Evolutionary conservation across 2,329 filamentous ascomycete species (phyloP).

Genomic region (Exophiala sp.): DNA sequence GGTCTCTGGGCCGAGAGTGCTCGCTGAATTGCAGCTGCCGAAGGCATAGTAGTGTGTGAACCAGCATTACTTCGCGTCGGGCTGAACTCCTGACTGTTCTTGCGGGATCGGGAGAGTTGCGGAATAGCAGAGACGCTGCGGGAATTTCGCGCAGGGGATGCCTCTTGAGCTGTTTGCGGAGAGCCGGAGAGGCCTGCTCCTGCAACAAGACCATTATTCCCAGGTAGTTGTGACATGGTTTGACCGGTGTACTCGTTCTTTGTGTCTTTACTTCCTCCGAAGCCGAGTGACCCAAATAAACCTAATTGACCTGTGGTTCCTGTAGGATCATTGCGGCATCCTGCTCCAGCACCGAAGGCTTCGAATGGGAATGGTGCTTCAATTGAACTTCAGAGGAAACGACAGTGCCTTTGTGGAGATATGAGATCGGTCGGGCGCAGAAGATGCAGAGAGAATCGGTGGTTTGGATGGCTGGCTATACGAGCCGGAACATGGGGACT

Average conservation of each 20-base stretch:
- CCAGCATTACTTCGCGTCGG: conserved; percentile 50
- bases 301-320: conserved; percentile 10
- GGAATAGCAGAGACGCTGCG: conserved; percentile 28
- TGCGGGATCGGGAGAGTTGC: conserved; percentile 52
- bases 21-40: conserved; percentile 58
- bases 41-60: conserved; percentile 44
- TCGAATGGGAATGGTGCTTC: background rate
- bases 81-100: conserved; percentile 62
- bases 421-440: background rate
- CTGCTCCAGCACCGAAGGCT: background rate
- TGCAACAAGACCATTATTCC: conserved; percentile 9
- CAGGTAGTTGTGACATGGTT: conserved; percentile 12
- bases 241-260: conserved; percentile 1
- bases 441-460: background rate
- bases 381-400: background rate
- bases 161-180: conserved; percentile 16
- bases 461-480: background rate
- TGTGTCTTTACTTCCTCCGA: conserved; percentile 9
- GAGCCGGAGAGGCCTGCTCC: conserved; percentile 8
- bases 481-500: background rate
- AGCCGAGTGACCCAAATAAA: conserved; percentile 5
- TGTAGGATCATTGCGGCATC: conserved; percentile 18
- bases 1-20: conserved; percentile 64
- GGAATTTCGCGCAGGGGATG: conserved; percentile 20
- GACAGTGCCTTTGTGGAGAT: too few species aligned